Conservation (phyloP, 768 basidiomycete species). For the Amyloporia xantha region DNA sequence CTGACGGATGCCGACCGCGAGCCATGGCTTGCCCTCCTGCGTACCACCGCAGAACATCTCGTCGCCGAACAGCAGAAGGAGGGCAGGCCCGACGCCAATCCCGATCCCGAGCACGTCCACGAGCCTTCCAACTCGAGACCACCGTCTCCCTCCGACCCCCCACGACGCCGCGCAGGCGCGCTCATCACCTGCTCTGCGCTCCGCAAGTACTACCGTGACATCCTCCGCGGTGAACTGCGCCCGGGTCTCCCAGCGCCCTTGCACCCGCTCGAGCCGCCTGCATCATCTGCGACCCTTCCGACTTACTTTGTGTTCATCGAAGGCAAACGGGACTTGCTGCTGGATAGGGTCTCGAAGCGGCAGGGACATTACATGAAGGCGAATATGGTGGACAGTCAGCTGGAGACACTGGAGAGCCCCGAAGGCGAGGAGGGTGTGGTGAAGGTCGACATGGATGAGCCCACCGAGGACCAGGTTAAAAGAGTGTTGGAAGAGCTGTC, state of each 20-base stretch:
- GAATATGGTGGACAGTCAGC: slow-evolving; percentile 74
- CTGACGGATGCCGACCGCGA: slow-evolving; percentile 76
- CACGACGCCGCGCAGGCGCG: slow-evolving; percentile 38
- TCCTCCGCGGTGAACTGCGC: slow-evolving; percentile 54
- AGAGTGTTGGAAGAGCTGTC: slow-evolving; percentile 38
- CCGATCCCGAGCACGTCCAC: background rate
- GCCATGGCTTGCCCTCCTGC: slow-evolving; percentile 79
- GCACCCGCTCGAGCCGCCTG: slow-evolving; percentile 17
- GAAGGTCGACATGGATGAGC: slow-evolving; percentile 43
- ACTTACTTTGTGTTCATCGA: slow-evolving; percentile 82
- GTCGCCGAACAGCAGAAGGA: slow-evolving; percentile 21
- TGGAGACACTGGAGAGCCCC: slow-evolving; percentile 65
- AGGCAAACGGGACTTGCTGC: slow-evolving; percentile 47
- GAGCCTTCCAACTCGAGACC: slow-evolving; percentile 3
- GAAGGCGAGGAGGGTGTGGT: slow-evolving; percentile 63
- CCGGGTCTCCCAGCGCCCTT: slow-evolving; percentile 17
- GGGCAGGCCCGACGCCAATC: background rate
- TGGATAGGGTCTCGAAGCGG: slow-evolving; percentile 58
- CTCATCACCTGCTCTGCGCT: slow-evolving; percentile 85
- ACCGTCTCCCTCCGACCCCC: background rate
- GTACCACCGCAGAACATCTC: slow-evolving; percentile 51
- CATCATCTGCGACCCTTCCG: slow-evolving; percentile 23
- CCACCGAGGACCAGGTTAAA: slow-evolving; percentile 51
- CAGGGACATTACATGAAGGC: slow-evolving; percentile 81
- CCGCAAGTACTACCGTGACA: slow-evolving; percentile 73